Base-by-base conservation (phyloP, 192 early-diverging fungal species). In the Umbelopsis vinacea region DNA sequence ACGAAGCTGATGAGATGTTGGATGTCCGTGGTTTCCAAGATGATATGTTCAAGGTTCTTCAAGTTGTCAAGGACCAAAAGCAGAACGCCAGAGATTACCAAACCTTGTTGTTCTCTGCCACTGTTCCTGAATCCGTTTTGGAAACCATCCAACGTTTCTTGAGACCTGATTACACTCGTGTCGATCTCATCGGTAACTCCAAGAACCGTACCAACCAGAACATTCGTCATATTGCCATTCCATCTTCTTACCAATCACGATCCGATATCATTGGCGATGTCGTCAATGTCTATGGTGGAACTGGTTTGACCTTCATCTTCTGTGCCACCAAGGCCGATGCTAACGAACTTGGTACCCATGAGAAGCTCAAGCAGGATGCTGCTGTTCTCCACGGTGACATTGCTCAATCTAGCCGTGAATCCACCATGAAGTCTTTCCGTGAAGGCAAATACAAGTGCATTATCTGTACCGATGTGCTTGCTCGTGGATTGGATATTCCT, bases 401-500 rank as follows among this genome's bases (percentile, higher is more conserved):
- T 68, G 86, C 87, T 40, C 94, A 95, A 73, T 83, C 87, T 40
- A 89, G 89, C 60, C 82, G 94, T 68, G 94, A 95, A 77, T 78
- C 85, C 23, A 88, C 94, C 19, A 91, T 95, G 78, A 89, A 94
- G 75, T 92, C 89, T 50, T 95, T 95, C 82, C 85, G 94, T 75
- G 90, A 95, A 52, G 92, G 92, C 77, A 94, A 94, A 71, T 91
- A 92, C 79, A 85, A 84, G 71, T 91, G 87, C 75, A 91, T 97
- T 66, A 91, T 98, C 40, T 92, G 94, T 76, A 97, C 97, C 4
- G 97, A 98, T 80, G 97, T 98, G 23, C 88, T 92, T 45, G 96
- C 95, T 33, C 94, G 97, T 81, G 97, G 97, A 74, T 86, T 97
- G 70, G 95, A 97, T 86, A 96, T 98, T 74, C 95, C 94, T 47